Percentiles rank a stretch among this genome's conserved stretches.
phyloP scores from a whole-genome alignment of 2,329 filamentous ascomycete species.

The Phialemonium atrogriseum region DNA sequence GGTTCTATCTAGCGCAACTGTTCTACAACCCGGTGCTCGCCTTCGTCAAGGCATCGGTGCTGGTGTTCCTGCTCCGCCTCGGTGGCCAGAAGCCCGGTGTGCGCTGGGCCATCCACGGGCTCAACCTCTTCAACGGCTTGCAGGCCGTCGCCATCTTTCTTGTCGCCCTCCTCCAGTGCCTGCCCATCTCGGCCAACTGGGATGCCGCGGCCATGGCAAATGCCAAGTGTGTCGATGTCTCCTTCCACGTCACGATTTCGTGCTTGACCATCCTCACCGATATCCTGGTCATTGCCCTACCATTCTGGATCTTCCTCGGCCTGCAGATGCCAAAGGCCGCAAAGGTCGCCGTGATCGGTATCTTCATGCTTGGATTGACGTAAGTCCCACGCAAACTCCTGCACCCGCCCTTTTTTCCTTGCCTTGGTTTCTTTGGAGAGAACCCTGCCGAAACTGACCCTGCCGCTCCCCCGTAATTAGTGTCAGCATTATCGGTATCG shows the following conservation, averaged over 20 bases:
- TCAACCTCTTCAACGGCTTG: slow-evolving; percentile 21
- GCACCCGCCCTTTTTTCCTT: too few relatives aligned
- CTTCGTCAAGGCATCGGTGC: slow-evolving; percentile 34
- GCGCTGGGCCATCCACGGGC: slow-evolving; percentile 17
- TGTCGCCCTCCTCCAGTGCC: slow-evolving; percentile 24
- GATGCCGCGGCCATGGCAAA: neutral
- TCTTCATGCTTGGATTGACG: slow-evolving; percentile 30
- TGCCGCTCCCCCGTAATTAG: slow-evolving; percentile 10
- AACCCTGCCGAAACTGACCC: neutral
- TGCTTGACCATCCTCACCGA: slow-evolving; percentile 24
- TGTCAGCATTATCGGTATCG: slow-evolving; percentile 21
- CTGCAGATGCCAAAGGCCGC: slow-evolving; percentile 28
- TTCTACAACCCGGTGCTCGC: slow-evolving; percentile 37
- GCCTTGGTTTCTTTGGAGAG: neutral
- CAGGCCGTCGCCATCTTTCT: slow-evolving; percentile 21
- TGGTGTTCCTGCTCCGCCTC: slow-evolving; percentile 36
- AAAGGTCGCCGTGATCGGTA: slow-evolving; percentile 28
- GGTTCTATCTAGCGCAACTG: slow-evolving; percentile 28
- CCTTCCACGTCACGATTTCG: slow-evolving; percentile 17
- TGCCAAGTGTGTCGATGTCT: slow-evolving; percentile 18
- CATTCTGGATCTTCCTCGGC: slow-evolving; percentile 30
- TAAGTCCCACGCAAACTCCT: slow-evolving; percentile 16
- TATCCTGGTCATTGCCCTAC: slow-evolving; percentile 23
- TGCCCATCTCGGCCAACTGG: slow-evolving; percentile 14
- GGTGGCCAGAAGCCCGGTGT: slow-evolving; percentile 26